Evolutionary conservation across 2,329 filamentous ascomycete genomes (phyloP), one percentile per base, ranked within the genome.

Genomic region (Phialophora expanda): DNA sequence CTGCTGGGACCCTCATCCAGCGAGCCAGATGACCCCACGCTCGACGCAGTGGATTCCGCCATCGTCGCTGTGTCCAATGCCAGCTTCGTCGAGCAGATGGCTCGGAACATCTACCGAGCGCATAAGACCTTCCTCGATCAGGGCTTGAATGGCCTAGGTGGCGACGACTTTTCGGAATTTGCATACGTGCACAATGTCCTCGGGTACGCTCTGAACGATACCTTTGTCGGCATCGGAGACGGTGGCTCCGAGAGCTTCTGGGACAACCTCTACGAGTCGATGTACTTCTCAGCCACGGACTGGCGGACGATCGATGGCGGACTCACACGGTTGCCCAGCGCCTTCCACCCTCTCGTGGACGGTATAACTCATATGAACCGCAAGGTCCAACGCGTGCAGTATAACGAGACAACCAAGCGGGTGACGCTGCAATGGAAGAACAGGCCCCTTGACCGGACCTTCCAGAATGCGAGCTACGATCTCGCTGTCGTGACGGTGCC

Each of bases 251-350:
- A 63, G n/a, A 60, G 66, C 7, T 62, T 71, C 57, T 87, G 87
- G 75, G 79, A 82, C 7, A 79, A 78, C 69, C 73, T 84, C 14
- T 86, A 86, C 68, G 87, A 89, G 1, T 78, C 78, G 4, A 78
- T 86, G 4, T 90, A 89, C 75, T 89, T 89, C 73, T 72, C 75
- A 1, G 86, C 87, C 0, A 84, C 84, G 0, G 80, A 81, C 3
- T 90, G 85, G 86, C 80, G 79, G n/a, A 90, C 88, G 3, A 89
- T 90, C 68, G 85, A 90, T 72, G 81, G 85, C 73, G 85, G 85
- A 1, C 74, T 87, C 0, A 85, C 83, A 66, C 83, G 84, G 0
- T 81, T 91, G 0, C 88, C 89, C 0, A 74, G 79, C 0, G 84
- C 89, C 0, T 90, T 91, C 76, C 80, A 82, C 11, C 88, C 89